A percentile compares a stretch with the other conserved stretches of the same genome.
phyloP scores from a whole-genome alignment of 1,284 basidiomycete genomes.

The Leccinum fuscescens region DNA sequence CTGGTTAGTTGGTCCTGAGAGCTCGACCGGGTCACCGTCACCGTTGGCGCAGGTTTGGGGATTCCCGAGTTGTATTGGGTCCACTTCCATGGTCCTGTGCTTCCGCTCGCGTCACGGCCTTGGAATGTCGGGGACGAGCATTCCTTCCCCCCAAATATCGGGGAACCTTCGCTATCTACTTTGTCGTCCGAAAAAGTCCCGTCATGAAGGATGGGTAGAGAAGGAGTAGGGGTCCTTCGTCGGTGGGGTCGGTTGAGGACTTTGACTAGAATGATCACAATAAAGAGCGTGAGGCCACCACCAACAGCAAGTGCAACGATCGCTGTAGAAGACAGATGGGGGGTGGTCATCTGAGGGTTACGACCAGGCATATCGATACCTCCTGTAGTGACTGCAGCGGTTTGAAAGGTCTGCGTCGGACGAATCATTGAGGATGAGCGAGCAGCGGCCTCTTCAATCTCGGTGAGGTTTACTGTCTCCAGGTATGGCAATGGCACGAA shows the following conservation, averaged over 20 bases:
- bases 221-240: constrained; percentile 56
- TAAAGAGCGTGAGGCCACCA: constrained; percentile 52
- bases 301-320: constrained; percentile 61
- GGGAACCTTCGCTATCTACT: constrained; percentile 54
- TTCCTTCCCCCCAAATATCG: constrained; percentile 73
- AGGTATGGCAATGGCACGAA: constrained; percentile 33
- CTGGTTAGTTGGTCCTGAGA: constrained; percentile 15
- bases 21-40: constrained; percentile 29
- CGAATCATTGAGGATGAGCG: constrained; percentile 12
- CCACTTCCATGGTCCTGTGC: constrained; percentile 54
- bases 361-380: constrained; percentile 1
- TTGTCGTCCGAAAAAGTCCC: constrained; percentile 47
- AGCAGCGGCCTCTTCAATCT: constrained; percentile 17
- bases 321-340: constrained; percentile 36
- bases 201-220: constrained; percentile 66
- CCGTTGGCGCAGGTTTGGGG: constrained; percentile 30
- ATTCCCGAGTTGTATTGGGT: constrained; percentile 55
- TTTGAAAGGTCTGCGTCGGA: constrained; percentile 8
- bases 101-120: constrained; percentile 29
- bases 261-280: constrained; percentile 50
- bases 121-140: constrained; percentile 47
- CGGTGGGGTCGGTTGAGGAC: constrained; percentile 48
- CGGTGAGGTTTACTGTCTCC: constrained; percentile 29
- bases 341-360: constrained; percentile 5
- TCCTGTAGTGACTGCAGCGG: constrained; percentile 8